Evolutionary conservation across 2,329 filamentous ascomycete species (phyloP).

Genomic region (Fusarium dlaminii): DNA sequence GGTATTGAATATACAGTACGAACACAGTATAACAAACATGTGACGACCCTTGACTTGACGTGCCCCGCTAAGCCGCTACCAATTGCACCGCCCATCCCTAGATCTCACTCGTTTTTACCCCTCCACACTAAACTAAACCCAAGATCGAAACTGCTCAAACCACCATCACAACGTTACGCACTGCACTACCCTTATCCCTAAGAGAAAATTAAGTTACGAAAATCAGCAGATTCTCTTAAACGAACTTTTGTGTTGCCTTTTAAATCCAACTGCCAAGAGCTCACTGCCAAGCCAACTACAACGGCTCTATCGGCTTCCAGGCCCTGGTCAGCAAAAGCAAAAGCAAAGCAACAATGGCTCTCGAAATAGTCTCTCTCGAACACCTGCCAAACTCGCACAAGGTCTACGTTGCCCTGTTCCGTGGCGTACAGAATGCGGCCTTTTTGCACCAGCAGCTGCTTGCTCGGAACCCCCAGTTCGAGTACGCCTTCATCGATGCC

Average conservation of each 20-base stretch:
- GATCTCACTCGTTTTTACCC: constrained; percentile 32
- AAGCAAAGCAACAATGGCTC: constrained; percentile 51
- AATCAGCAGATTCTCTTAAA: background rate
- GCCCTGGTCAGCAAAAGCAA: background rate
- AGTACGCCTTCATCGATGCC: constrained; percentile 94
- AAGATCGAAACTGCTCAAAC: constrained; percentile 19
- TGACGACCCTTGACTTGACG: constrained; percentile 2
- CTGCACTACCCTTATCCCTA: background rate
- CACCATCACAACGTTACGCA: constrained; percentile 9
- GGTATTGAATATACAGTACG: constrained; percentile 6
- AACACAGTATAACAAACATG: constrained; percentile 30
- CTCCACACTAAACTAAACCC: constrained; percentile 37
- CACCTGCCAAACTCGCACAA: constrained; percentile 75
- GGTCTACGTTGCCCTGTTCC: constrained; percentile 80
- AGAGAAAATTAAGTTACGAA: background rate
- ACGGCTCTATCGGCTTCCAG: constrained; percentile 15
- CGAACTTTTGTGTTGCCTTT: constrained; percentile 8
- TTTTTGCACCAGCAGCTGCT: constrained; percentile 86
- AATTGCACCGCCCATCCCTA: background rate
- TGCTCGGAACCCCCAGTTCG: constrained; percentile 83
- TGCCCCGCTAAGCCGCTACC: constrained; percentile 25
- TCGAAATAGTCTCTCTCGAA: constrained; percentile 77
- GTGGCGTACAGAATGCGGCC: constrained; percentile 77
- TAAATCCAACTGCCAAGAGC: background rate
- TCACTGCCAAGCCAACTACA: background rate